phyloP scores from a whole-genome alignment of 495 filamentous ascomycete genomes.

The Lophiotrema nucula region DNA sequence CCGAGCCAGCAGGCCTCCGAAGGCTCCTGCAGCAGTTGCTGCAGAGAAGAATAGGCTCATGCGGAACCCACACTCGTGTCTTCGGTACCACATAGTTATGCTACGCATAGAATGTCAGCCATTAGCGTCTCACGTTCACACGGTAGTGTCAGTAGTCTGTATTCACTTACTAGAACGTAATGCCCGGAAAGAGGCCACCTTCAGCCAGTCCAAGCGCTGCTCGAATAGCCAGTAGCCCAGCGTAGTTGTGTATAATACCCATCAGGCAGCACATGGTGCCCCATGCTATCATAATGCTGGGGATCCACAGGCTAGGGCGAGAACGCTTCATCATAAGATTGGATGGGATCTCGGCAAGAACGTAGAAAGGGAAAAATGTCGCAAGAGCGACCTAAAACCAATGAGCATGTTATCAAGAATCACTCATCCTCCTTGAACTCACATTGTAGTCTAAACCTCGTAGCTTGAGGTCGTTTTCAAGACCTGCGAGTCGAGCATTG shows the following conservation, averaged over 20 bases:
- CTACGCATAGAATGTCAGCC: constrained; percentile 7
- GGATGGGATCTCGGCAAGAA: constrained; percentile 28
- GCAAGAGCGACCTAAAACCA: constrained; percentile 27
- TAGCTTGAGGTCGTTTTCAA: constrained; percentile 28
- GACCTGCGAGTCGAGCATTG: constrained; percentile 32
- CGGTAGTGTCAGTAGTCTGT: neutral
- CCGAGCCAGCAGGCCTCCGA: constrained; percentile 37
- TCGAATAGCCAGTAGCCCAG: constrained; percentile 35
- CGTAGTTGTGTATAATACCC: constrained; percentile 31
- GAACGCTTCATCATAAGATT: constrained; percentile 32
- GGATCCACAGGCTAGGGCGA: constrained; percentile 50
- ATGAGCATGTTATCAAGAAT: no score
- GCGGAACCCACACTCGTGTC: constrained; percentile 30
- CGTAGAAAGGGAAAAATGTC: constrained; percentile 34
- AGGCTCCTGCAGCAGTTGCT: constrained; percentile 47
- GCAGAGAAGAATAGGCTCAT: constrained; percentile 43
- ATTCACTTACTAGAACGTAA: constrained; percentile 38
- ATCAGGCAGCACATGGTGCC: constrained; percentile 45
- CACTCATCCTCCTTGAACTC: no score
- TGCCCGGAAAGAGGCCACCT: constrained; percentile 40
- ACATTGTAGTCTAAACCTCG: constrained; percentile 28
- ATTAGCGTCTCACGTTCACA: neutral
- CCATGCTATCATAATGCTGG: constrained; percentile 57
- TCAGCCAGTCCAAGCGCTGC: constrained; percentile 37
- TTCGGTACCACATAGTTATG: constrained; percentile 38